Evolutionary conservation across 2,329 filamentous ascomycete species (phyloP), one percentile per base, ranked within the genome.

Genomic region (Aspergillus proliferans): DNA sequence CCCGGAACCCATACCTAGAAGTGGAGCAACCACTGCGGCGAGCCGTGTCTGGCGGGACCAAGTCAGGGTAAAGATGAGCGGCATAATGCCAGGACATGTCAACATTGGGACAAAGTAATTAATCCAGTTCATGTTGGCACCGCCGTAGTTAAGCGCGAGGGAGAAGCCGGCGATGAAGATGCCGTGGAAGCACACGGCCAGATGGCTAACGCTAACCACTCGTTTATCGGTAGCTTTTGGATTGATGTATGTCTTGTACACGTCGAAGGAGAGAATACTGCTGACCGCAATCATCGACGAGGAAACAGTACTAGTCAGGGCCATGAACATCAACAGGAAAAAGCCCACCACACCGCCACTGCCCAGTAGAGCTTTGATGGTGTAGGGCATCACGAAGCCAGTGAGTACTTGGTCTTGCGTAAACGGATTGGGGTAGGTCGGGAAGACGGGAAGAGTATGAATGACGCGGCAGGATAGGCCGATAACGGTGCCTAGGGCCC

Each of bases 201-300:
- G 51, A 50, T 78, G 76, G 42, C 74, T 77, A 24, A 75, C 70
- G 14, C 63, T 58, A 2, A 78, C 60, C 0, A 72, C 64, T 30
- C 66, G 63, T 30, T 65, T 64, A 54, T 77, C 74, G 1, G 66
- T 68, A 0, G 74, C 75, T 7, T 63, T 58, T 0, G 73, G 72
- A 49, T 77, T 73, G 63, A 77, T 65, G 51, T 79, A 78, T 3
- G 73, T 77, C 44, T 72, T 70, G 60, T 73, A 79, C n/a, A 77
- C 56, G 51, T 79, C 75, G 45, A 76, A 71, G 4, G 73, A 75
- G 6, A 78, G 60, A 40, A 79, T 77, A 48, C 71, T 74, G 61
- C 71, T 74, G 19, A 77, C 75, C 1, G 76, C 76, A 43, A 79
- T 78, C 66, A 77, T 73, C 4, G 70, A 73, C 0, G 76, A 76